Evolutionary conservation across 352 stramenopile species (phyloP).

Genomic region (Aphanomyces cochlioides): DNA sequence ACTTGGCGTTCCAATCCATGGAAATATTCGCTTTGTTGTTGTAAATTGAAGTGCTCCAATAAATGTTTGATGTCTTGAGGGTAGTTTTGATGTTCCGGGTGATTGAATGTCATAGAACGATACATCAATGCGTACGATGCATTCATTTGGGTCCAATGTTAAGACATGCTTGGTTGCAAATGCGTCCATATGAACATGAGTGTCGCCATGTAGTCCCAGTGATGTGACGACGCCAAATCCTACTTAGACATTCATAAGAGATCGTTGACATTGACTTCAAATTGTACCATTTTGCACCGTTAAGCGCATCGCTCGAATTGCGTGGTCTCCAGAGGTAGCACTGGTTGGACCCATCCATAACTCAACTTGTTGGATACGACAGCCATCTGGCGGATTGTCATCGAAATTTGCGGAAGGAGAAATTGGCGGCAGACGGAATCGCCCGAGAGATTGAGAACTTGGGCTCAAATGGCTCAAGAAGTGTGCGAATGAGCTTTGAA

Average conservation of each 20-base stretch:
- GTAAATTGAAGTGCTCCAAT: slow-evolving; percentile 4
- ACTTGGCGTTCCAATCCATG: slow-evolving; percentile 7
- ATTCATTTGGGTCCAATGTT: slow-evolving; percentile 1
- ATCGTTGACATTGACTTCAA: not conserved
- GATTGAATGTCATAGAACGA: not conserved
- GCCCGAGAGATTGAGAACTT: not conserved
- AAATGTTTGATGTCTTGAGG: not conserved
- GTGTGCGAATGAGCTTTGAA: not conserved
- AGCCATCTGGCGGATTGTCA: not conserved
- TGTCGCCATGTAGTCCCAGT: not conserved
- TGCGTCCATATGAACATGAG: not conserved
- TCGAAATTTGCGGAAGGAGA: not conserved
- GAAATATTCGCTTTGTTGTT: slow-evolving; percentile 5
- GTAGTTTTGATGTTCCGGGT: not conserved
- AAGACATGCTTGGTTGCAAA: not conserved
- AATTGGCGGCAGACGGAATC: too few species aligned
- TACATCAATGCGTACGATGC: slow-evolving; percentile 3
- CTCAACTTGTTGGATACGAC: slow-evolving; percentile 7
- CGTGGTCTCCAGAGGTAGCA: not conserved
- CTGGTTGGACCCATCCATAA: slow-evolving; percentile 1
- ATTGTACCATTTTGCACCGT: slow-evolving; percentile 4
- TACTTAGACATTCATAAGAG: not conserved
- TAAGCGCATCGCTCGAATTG: not conserved
- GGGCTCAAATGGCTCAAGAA: not conserved
- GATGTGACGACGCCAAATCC: not conserved